These are phyloP conservation scores for Oryza rufipogon DNA, from an alignment of 176 grass and related monocot genomes.

Conservation along the genomic window DNA sequence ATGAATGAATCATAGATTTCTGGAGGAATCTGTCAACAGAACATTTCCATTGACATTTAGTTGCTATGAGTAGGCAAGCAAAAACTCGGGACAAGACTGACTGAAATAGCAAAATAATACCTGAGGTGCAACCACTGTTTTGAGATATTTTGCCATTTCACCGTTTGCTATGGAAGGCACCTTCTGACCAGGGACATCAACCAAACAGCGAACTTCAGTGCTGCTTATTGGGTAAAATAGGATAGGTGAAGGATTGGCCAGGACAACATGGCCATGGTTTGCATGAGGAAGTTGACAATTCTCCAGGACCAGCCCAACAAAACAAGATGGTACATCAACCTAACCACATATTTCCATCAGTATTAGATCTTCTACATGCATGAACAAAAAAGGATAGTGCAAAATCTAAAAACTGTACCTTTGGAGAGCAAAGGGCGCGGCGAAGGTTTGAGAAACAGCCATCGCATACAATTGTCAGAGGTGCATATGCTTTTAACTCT, in stretches of 20 bases:
- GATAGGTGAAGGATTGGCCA: conserved; percentile 98
- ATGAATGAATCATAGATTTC: conserved; percentile 83
- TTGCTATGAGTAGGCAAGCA: not conserved
- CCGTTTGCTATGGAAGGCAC: conserved; percentile 91
- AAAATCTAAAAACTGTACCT: conserved; percentile 53
- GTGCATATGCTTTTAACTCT: conserved; percentile 6
- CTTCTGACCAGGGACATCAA: conserved; percentile 97
- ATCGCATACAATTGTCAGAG: not conserved
- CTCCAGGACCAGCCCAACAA: conserved; percentile 93
- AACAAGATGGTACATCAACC: conserved; percentile 97
- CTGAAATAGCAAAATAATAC: conserved; percentile 42
- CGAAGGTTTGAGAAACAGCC: conserved; percentile 86
- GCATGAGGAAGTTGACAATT: conserved; percentile 86
- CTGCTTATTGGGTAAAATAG: conserved; percentile 99
- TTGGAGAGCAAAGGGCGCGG: conserved; percentile 80
- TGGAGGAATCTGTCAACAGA: conserved; percentile 57
- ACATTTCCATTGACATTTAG: conserved; percentile 14
- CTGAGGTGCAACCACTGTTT: conserved; percentile 94
- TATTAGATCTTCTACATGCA: not conserved
- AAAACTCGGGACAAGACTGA: not conserved
- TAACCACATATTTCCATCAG: conserved; percentile 45
- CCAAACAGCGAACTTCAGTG: conserved; percentile 90
- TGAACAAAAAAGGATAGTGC: conserved; percentile 6
- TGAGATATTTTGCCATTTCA: conserved; percentile 97
- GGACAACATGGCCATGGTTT: conserved; percentile 93